A percentile compares a stretch with the other conserved stretches of the same genome.
phyloP scores from a whole-genome alignment of 495 filamentous ascomycete genomes.

The Penicillium malachiteum region DNA sequence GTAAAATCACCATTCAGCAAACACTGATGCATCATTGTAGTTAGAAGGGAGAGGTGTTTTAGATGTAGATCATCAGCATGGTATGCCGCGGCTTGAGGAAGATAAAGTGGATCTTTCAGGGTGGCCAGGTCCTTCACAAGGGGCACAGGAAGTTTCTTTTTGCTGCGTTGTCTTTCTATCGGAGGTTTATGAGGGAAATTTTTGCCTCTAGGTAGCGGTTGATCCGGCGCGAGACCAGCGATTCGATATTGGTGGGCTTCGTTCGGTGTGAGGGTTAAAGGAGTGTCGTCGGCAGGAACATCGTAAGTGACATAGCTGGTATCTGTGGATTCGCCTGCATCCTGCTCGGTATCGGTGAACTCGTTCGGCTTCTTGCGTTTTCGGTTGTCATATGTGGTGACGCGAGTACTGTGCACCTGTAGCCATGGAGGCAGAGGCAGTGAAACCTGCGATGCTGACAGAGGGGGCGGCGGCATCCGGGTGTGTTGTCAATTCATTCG shows the following conservation, averaged over 20 bases:
- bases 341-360: conserved; percentile 27
- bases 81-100: conserved; percentile 32
- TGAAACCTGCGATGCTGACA: not conserved
- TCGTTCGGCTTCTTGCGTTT: conserved; percentile 39
- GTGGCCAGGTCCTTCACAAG: conserved; percentile 25
- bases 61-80: conserved; percentile 43
- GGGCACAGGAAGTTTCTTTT: conserved; percentile 11
- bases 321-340: conserved; percentile 35
- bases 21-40: conserved; percentile 60
- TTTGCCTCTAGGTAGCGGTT: conserved; percentile 41
- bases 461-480: too few relatives aligned
- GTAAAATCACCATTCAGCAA: conserved; percentile 59
- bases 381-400: conserved; percentile 36
- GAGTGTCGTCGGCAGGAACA: conserved; percentile 14
- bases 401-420: conserved; percentile 34
- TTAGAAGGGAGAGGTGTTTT: conserved; percentile 61
- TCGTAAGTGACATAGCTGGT: conserved; percentile 30
- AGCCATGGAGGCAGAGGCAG: conserved; percentile 42
- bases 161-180: conserved; percentile 8
- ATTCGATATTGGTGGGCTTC: conserved; percentile 48
- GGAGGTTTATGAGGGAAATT: conserved; percentile 43
- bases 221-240: conserved; percentile 44
- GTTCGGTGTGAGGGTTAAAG: conserved; percentile 42
- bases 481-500: too few relatives aligned
- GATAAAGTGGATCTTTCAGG: conserved; percentile 33